Evolutionary conservation across 78 protist genomes (phyloP), one percentile per base, ranked within the genome.

Genomic region (Diacronema lutheri): DNA sequence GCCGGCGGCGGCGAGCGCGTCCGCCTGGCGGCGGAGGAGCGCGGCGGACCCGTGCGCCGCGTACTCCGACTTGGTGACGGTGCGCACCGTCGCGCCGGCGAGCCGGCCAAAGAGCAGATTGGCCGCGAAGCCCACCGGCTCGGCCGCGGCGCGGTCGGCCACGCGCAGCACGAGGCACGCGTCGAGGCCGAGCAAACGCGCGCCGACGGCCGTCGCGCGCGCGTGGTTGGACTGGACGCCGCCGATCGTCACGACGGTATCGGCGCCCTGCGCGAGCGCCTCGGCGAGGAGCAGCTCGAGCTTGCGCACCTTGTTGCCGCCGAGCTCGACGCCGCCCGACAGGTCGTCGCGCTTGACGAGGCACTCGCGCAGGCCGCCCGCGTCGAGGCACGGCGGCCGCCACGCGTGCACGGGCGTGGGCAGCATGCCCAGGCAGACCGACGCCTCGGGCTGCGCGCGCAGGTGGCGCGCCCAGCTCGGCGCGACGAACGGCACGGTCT

Each of bases 181-280:
- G 31, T 84, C 80, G 16, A 84, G n/a, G 19, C 88, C 88, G n/a
- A 78, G 25, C 23, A 38, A 23, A 40, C 78, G 64, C 2, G 88
- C 88, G 0, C 83, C 88, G 4, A 33, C 80, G 26, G 88, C 58
- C 21, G 88, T 84, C 23, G 88, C 88, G 4, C 88, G 38, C n/a
- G 57, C 44, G 31, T 84, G 88, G 68, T 84, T 84, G 26, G 69
- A 50, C 80, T 68, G 81, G n/a, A 62, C 23, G 4, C 88, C 88
- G 31, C 88, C 88, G 12, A 64, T 11, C 21, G 88, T 84, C 31
- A 84, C 26, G 7, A 84, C 41, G 2, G 35, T 21, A 31, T 71
- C 80, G 40, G 9, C 7, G 19, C 68, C 68, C 29, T 21, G 13
- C 33, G 29, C 50, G 6, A 50, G 2, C 25, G 88, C 88, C 31